Percentiles rank a stretch among this genome's conserved stretches.
Evolutionary conservation across 1,284 basidiomycete genomes (phyloP).

Genomic region (Takashimella koratensis): DNA sequence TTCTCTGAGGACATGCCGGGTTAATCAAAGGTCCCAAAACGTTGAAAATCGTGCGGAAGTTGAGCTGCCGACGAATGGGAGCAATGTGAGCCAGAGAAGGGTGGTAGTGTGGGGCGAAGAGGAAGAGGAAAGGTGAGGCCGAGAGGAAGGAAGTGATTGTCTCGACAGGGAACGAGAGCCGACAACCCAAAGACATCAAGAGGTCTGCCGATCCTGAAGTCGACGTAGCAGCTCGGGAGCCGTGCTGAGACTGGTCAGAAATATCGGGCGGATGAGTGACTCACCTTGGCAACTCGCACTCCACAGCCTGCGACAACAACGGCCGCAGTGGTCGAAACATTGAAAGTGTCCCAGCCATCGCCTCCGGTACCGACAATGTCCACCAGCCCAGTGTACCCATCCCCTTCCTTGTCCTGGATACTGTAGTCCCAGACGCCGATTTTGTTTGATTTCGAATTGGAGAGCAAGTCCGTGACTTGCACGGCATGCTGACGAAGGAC

Average conservation of each 20-base stretch:
- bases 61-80: constrained; percentile 78
- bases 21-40: constrained; percentile 92
- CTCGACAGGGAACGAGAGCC: constrained; percentile 66
- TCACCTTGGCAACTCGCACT: constrained; percentile 85
- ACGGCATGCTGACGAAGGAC: constrained; percentile 67
- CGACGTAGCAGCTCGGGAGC: constrained; percentile 88
- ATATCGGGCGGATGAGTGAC: constrained; percentile 15
- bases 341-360: constrained; percentile 95
- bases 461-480: constrained; percentile 49
- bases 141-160: constrained; percentile 55
- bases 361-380: constrained; percentile 80
- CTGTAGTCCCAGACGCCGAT: constrained; percentile 46
- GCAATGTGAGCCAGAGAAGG: constrained; percentile 79
- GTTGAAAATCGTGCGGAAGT: constrained; percentile 98
- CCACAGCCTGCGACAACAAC: constrained; percentile 94
- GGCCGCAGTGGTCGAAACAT: constrained; percentile 92
- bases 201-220: constrained; percentile 93
- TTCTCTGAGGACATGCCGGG: constrained; percentile 75
- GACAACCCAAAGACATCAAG: constrained; percentile 77
- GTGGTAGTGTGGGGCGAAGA: constrained; percentile 91
- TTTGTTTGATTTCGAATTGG: constrained; percentile 7
- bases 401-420: constrained; percentile 43
- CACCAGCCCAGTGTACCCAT: constrained; percentile 46
- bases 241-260: constrained; percentile 74
- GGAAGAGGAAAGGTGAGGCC: constrained; percentile 77